Evolutionary conservation across 331 rosid genomes (phyloP), one percentile per base, ranked within the genome.

Genomic region (Malus hybrid): DNA sequence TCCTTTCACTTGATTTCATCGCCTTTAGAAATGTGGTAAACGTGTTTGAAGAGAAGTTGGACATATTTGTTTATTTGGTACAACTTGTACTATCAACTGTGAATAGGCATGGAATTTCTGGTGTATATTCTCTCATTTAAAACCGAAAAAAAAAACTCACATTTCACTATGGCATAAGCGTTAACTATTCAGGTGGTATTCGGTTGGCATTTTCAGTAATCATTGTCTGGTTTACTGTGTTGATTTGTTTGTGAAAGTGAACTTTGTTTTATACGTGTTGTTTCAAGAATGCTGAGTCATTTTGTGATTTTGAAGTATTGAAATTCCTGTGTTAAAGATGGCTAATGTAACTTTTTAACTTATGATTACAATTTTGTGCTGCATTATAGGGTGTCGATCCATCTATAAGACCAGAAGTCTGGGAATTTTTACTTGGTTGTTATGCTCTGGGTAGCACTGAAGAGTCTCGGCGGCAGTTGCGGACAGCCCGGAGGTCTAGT

Each of bases 361-460:
- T 73, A 70, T 79, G 36, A 82, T 79, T 73, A 44, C 26, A 58
- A 44, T 67, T 79, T 75, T 22, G 19, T 83, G 16, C 36, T 50
- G 80, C 63, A 33, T 85, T 73, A 63, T 79, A 93, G 98, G 98
- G 98, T 42, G 88, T 93, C 68, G 97, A 93, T 86, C 96, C 96
- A 67, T 93, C 94, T 16, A 93, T 93, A 75, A 88, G 97, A 80
- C 85, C 93, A 46, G 93, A 86, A 74, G 97, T 93, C 75, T 93
- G 98, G 98, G 98, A 93, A 87, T 89, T 91, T 86, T 84, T 93
- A 80, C 97, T 93, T 26, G 97, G 98, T 64, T 93, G 97, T 77
- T 93, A 91, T 87, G 85, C 91, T 16, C 84, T 84, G 68, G 87
- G 89, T 71, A 93, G 94, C 88, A 91, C 94, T 48, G 79, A 89